Evolutionary conservation across 2,329 filamentous ascomycete genomes (phyloP).

Genomic region (Didymella pinodella): DNA sequence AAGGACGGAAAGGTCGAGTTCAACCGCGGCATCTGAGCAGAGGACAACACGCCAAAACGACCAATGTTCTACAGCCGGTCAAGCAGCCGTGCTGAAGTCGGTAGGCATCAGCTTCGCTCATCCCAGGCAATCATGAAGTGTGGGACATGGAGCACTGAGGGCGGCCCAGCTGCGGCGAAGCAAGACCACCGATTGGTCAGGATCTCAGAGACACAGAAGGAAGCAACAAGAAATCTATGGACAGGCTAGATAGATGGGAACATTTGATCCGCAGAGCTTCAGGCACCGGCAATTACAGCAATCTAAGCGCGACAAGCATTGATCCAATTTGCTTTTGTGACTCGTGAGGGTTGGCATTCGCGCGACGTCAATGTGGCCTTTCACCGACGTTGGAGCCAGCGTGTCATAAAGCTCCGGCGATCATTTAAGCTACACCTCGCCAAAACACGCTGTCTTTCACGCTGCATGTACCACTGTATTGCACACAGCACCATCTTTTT

Average conservation of each 20-base stretch:
- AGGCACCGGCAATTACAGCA: slow-evolving; percentile 26
- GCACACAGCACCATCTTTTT: slow-evolving; percentile 20
- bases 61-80: neutral
- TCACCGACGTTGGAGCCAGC: slow-evolving; percentile 40
- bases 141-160: neutral
- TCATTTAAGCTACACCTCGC: slow-evolving; percentile 34
- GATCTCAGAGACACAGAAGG: neutral
- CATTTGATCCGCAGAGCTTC: slow-evolving; percentile 4
- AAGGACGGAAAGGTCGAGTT: slow-evolving; percentile 88
- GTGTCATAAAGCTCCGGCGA: slow-evolving; percentile 35
- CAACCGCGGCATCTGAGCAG: slow-evolving; percentile 82
- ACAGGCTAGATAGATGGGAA: slow-evolving; percentile 3
- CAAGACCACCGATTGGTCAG: slow-evolving; percentile 35
- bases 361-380: slow-evolving; percentile 44
- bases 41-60: neutral
- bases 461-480: slow-evolving; percentile 29
- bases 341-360: slow-evolving; percentile 27
- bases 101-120: neutral
- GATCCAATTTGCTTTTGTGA: slow-evolving; percentile 24
- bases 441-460: slow-evolving; percentile 29
- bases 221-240: slow-evolving; percentile 14
- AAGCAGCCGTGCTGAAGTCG: neutral
- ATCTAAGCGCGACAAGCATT: slow-evolving; percentile 22
- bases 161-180: slow-evolving; percentile 19
- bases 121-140: neutral